Evolutionary conservation across 805 yeast genomes (phyloP).

Genomic region (Ogataea degrootiae): DNA sequence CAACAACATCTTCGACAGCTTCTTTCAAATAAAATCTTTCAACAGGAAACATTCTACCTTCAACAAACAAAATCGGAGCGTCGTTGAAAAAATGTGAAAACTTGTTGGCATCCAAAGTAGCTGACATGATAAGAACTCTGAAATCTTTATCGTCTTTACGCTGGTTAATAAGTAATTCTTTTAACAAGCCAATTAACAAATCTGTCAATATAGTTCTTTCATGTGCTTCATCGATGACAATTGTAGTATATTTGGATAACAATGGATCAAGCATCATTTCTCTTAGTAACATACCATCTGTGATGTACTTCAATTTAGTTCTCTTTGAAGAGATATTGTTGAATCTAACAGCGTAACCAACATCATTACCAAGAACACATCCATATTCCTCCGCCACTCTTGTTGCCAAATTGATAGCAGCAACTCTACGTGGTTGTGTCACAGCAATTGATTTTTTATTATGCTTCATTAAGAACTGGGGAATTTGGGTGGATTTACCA

Average conservation of each 20-base stretch:
- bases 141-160: constrained; percentile 48
- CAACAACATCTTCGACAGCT: constrained; percentile 79
- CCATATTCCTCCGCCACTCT: constrained; percentile 91
- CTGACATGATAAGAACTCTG: constrained; percentile 86
- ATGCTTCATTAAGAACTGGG: constrained; percentile 73
- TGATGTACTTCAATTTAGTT: constrained; percentile 78
- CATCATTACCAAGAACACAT: constrained; percentile 67
- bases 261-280: constrained; percentile 76
- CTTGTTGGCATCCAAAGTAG: constrained; percentile 88
- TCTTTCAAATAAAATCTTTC: constrained; percentile 59
- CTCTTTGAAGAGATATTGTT: constrained; percentile 55
- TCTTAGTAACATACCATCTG: constrained; percentile 96
- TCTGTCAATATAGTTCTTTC: constrained; percentile 93
- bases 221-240: constrained; percentile 95
- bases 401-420: constrained; percentile 89
- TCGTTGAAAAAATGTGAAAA: constrained; percentile 72
- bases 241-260: constrained; percentile 62
- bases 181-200: constrained; percentile 81
- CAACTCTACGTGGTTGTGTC: constrained; percentile 96
- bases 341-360: constrained; percentile 92
- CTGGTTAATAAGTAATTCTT: constrained; percentile 47
- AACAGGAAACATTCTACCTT: constrained; percentile 88
- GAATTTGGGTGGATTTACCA: constrained; percentile 96
- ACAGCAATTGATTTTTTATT: constrained; percentile 66
- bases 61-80: constrained; percentile 82